A percentile compares a stretch with the other conserved stretches of the same genome.
phyloP scores from a whole-genome alignment of 768 basidiomycete genomes.

The Tubosaeta sp. region DNA sequence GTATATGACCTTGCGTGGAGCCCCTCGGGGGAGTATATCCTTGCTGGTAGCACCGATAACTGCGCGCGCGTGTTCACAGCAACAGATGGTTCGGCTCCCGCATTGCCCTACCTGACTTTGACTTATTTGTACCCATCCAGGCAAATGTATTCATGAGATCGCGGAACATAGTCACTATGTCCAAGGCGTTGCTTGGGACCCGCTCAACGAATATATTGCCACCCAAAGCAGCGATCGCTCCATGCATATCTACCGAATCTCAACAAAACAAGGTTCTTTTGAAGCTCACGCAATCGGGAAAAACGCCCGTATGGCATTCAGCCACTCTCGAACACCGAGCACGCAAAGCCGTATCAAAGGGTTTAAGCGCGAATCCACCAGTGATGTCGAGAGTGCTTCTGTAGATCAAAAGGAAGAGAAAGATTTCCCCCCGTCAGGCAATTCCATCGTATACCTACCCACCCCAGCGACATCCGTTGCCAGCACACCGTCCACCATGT shows the following conservation, averaged over 20 bases:
- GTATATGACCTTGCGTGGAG: slow-evolving; percentile 99
- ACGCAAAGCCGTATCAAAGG: slow-evolving; percentile 52
- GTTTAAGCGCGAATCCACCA: slow-evolving; percentile 69
- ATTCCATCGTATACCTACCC: slow-evolving; percentile 36
- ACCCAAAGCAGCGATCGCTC: slow-evolving; percentile 96
- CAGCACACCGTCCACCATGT: slow-evolving; percentile 58
- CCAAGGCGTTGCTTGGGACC: slow-evolving; percentile 99
- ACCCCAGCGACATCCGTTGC: slow-evolving; percentile 68
- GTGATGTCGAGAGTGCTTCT: slow-evolving; percentile 67
- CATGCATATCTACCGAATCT: slow-evolving; percentile 90
- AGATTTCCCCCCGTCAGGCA: slow-evolving; percentile 25
- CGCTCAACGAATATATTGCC: slow-evolving; percentile 93
- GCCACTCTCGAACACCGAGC: slow-evolving; percentile 71
- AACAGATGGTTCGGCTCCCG: slow-evolving; percentile 53
- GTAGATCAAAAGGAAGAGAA: slow-evolving; percentile 52
- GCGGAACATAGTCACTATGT: slow-evolving; percentile 96
- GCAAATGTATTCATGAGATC: slow-evolving; percentile 83
- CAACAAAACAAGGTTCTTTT: slow-evolving; percentile 72
- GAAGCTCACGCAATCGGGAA: slow-evolving; percentile 90
- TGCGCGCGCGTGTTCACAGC: slow-evolving; percentile 80
- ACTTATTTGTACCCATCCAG: slow-evolving; percentile 33
- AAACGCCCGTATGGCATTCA: slow-evolving; percentile 68
- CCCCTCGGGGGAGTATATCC: slow-evolving; percentile 88
- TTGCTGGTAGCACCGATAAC: slow-evolving; percentile 97
- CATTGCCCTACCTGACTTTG: background rate